Evolutionary conservation across 2,329 filamentous ascomycete genomes (phyloP).

Genomic region (Ophiostoma montium): DNA sequence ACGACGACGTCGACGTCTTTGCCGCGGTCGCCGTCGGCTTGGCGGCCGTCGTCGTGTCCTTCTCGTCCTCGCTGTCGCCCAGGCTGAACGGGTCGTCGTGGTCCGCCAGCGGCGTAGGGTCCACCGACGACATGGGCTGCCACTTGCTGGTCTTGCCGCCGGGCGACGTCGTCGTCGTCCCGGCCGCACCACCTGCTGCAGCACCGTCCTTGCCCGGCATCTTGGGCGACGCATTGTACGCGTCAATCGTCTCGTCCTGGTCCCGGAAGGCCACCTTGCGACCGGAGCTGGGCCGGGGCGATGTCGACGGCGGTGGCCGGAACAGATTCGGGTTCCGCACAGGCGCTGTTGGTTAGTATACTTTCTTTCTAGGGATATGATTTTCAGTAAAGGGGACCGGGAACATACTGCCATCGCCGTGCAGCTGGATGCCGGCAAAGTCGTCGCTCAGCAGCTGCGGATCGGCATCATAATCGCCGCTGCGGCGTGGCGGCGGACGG

Average conservation of each 20-base stretch:
- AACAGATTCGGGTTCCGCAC: constrained; percentile 69
- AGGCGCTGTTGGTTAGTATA: constrained; percentile 29
- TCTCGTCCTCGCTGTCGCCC: constrained; percentile 89
- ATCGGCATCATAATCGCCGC: constrained; percentile 90
- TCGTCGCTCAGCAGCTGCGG: constrained; percentile 82
- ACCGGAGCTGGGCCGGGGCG: constrained; percentile 33
- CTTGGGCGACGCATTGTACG: constrained; percentile 53
- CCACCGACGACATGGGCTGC: constrained; percentile 80
- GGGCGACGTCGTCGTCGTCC: not conserved
- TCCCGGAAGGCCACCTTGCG: constrained; percentile 45
- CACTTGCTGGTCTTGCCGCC: constrained; percentile 75
- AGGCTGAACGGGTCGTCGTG: constrained; percentile 96
- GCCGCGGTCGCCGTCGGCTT: constrained; percentile 15
- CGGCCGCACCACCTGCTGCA: constrained; percentile 16
- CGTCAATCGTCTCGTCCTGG: constrained; percentile 63
- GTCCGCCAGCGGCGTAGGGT: constrained; percentile 71
- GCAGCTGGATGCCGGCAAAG: constrained; percentile 58
- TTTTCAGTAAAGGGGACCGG: not conserved
- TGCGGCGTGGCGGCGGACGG: constrained; percentile 41
- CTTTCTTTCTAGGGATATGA: not conserved
- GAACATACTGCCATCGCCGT: constrained; percentile 47
- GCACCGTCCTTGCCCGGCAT: constrained; percentile 36
- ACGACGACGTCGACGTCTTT: constrained; percentile 3
- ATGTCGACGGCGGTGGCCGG: constrained; percentile 46
- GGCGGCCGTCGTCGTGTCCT: constrained; percentile 33